Evolutionary conservation across 148 eudicot species (phyloP), one percentile per base, ranked within the genome.

Genomic region (Camellia japonica): DNA sequence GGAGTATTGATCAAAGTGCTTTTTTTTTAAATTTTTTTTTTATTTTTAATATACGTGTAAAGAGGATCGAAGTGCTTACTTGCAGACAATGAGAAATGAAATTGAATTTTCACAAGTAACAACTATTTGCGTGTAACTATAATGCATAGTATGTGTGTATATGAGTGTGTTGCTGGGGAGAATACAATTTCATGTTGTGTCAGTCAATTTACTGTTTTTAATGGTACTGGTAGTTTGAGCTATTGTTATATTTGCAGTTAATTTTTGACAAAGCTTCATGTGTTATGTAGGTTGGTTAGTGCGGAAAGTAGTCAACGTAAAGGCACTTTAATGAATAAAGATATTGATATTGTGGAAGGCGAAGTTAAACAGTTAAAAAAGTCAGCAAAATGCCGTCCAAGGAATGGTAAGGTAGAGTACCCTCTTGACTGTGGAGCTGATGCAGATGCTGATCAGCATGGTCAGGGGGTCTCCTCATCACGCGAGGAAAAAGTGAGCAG

Each of bases 401-500:
- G 89, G 77, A 76, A 61, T n/a, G 84, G 89, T 66, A 97, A 92
- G 85, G 76, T 87, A 73, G 99, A 94, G 76, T 92, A 87, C 68
- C 87, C 89, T 66, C 86, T 89, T 75, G 99, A 94, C 46, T 89
- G 92, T 88, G 97, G 92, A 58, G 90, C 85, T 79, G 98, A 95
- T 79, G 87, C 66, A n/a, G 99, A 97, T 80, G 94, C 84, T 63
- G 99, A 97, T 85, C 98, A 91, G 83, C 89, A 88, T 79, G 93
- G 89, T 84, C 98, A 89, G 80, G 99, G 98, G 81, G 76, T 85
- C 73, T 81, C 93, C 49, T 85, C 93, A 38, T 88, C 95, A 10
- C 94, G 98, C 30, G 99, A 97, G 89, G 99, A 97, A 78, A 97
- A 97, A 92, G 97, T 97, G 74, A 92, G 95, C 93, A 94, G 97